These are phyloP conservation scores for Trametes meyenii DNA, from an alignment of 768 basidiomycete genomes.

Conservation along the genomic window DNA sequence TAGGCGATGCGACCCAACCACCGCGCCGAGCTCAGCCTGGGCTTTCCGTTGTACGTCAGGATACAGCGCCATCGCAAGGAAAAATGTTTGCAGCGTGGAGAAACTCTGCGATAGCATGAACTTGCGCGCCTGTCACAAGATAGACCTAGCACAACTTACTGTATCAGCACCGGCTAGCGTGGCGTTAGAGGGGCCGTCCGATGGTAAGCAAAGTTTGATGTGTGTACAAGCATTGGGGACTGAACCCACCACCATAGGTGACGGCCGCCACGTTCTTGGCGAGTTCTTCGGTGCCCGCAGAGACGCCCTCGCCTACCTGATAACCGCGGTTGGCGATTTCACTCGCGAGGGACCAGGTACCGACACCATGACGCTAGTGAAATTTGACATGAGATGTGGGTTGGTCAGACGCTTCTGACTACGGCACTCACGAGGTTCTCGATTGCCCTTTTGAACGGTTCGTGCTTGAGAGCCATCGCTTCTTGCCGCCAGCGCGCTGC, in stretches of 20 bases:
- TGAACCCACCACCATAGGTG: slow-evolving; percentile 19
- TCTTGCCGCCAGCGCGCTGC: not conserved
- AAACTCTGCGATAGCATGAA: slow-evolving; percentile 6
- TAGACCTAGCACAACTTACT: not conserved
- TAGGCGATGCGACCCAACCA: slow-evolving; percentile 16
- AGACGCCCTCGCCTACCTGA: not conserved
- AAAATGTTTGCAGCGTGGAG: slow-evolving; percentile 10
- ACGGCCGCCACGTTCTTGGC: slow-evolving; percentile 16
- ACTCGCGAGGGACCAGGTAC: slow-evolving; percentile 6
- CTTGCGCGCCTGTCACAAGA: not conserved
- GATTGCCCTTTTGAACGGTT: slow-evolving; percentile 12
- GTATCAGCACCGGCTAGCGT: slow-evolving; percentile 24
- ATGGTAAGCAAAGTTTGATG: not conserved
- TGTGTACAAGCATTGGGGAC: too few relatives aligned
- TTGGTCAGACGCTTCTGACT: not conserved
- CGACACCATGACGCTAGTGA: not conserved
- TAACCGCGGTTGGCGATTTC: slow-evolving; percentile 8
- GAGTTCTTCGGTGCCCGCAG: slow-evolving; percentile 14
- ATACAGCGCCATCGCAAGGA: slow-evolving; percentile 17
- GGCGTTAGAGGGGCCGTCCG: not conserved
- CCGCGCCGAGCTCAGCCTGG: slow-evolving; percentile 22
- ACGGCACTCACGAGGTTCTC: not conserved
- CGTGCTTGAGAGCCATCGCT: slow-evolving; percentile 3
- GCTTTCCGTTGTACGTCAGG: slow-evolving; percentile 19
- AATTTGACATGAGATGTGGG: not conserved